Percentiles rank a stretch among this genome's conserved stretches.
Evolutionary conservation across 164 flowering plant genomes (phyloP).

Genomic region (Vitis amurensis): DNA sequence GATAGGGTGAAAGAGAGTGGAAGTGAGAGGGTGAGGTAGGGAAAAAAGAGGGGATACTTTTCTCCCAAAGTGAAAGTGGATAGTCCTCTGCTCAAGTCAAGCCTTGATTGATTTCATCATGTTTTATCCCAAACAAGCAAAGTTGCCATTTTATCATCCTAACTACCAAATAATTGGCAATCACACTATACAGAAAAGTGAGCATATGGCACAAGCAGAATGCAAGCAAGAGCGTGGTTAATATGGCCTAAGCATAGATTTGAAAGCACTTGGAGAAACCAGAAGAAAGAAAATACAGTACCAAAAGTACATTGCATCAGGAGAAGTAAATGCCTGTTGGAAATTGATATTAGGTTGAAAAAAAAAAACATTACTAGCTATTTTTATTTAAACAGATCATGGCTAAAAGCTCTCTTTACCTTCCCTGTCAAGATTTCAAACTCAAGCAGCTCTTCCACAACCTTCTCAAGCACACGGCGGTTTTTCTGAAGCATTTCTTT

Average conservation of each 20-base stretch:
- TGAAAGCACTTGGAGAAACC: not conserved
- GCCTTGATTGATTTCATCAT: too few relatives aligned
- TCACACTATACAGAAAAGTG: too few relatives aligned
- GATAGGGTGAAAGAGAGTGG: too few relatives aligned
- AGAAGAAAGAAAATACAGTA: not conserved
- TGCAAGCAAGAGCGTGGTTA: too few relatives aligned
- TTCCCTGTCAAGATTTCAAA: slow-evolving; percentile 79
- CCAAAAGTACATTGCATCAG: not conserved
- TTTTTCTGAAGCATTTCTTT: slow-evolving; percentile 72
- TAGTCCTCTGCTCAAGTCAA: too few relatives aligned
- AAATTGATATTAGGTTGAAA: not conserved
- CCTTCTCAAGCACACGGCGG: slow-evolving; percentile 61
- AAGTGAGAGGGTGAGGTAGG: too few relatives aligned
- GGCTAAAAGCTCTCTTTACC: slow-evolving; percentile 38
- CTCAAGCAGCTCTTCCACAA: slow-evolving; percentile 79
- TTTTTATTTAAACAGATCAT: not conserved
- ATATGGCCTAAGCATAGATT: not conserved
- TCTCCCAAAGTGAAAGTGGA: too few relatives aligned
- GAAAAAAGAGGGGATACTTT: too few relatives aligned
- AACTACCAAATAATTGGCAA: too few relatives aligned
- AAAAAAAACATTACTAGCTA: not conserved
- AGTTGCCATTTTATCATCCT: too few relatives aligned
- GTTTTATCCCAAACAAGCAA: too few relatives aligned
- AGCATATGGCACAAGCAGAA: too few relatives aligned
- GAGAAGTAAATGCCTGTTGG: not conserved